Conservation (phyloP, 2,329 filamentous ascomycete genomes). For the Akanthomyces lecanii region DNA sequence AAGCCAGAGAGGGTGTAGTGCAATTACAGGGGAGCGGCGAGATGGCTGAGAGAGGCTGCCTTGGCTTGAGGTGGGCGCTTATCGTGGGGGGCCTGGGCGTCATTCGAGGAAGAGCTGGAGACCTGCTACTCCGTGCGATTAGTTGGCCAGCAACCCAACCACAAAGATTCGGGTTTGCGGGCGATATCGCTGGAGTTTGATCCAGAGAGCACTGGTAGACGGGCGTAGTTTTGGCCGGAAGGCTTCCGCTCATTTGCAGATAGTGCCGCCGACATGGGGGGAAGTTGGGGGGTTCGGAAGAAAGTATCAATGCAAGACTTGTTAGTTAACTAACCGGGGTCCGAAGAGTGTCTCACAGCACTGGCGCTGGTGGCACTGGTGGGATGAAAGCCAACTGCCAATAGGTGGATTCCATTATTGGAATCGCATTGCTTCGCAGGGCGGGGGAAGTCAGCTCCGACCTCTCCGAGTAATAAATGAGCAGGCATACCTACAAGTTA, state of each 20-base stretch:
- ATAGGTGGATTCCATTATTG: background rate
- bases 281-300: constrained; percentile 2
- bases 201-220: too few species aligned
- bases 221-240: background rate
- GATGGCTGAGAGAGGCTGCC: background rate
- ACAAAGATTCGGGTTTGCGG: background rate
- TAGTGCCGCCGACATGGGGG: background rate
- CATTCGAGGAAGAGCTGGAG: background rate
- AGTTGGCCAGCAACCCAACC: background rate
- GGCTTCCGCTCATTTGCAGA: constrained; percentile 9
- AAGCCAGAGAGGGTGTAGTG: constrained; percentile 4
- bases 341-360: background rate
- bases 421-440: background rate
- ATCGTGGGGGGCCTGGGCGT: constrained; percentile 6
- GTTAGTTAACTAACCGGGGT: background rate
- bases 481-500: background rate
- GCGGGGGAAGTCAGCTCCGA: constrained; percentile 10
- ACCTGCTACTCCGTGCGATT: background rate
- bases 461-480: constrained; percentile 6
- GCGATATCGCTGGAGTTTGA: background rate
- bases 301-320: constrained; percentile 9
- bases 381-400: constrained; percentile 1
- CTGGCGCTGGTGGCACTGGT: background rate
- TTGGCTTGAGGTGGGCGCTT: constrained; percentile 9
- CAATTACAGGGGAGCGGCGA: background rate